Evolutionary conservation across 108 stramenopile species (phyloP), one percentile per base, ranked within the genome.

Genomic region (Parmales sp.): DNA sequence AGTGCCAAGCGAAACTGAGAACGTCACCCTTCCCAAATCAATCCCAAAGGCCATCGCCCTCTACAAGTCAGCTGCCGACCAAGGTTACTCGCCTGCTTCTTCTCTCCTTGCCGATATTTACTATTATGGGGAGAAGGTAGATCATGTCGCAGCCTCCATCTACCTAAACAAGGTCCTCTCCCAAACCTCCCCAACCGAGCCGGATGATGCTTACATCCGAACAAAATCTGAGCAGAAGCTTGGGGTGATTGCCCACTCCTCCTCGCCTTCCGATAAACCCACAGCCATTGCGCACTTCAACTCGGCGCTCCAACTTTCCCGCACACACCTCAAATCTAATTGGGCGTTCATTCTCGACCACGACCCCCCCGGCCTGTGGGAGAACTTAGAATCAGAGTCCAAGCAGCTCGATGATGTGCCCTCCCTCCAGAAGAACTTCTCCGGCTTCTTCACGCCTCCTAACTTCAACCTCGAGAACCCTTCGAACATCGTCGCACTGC

Each of bases 301-400:
- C n/a, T n/a, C n/a, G n/a, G n/a, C n/a, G n/a, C n/a, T n/a, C n/a
- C n/a, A 28, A 2, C 28, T 60, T 1, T 34, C 36, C 31, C 13
- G n/a, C 25, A 26, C 3, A 3, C 54, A 60, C 54, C 28, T 60
- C 13, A 60, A 60, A 28, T 28, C 31, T 16, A 26, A 26, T 20
- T 60, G 54, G 54, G 2, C 29, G 4, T 60, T 60, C 28, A 11
- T 60, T 34, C 54, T 60, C 54, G 9, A 28, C 54, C 54, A 60
- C 31, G 54, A 60, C 28, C 54, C 54, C 20, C 54, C 54, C 54
- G 54, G 54, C 16, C 54, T 60, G 6, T 60, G 54, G 54, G 54
- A 60, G 26, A 34, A 34, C 31, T 34, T 60, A 3, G 7, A 2
- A 28, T 16, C n/a, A 13, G 54, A 60, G 28, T 34, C 29, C 31